phyloP scores from a whole-genome alignment of 2,329 filamentous ascomycete species.

The Raffaelea ambrosiae region DNA sequence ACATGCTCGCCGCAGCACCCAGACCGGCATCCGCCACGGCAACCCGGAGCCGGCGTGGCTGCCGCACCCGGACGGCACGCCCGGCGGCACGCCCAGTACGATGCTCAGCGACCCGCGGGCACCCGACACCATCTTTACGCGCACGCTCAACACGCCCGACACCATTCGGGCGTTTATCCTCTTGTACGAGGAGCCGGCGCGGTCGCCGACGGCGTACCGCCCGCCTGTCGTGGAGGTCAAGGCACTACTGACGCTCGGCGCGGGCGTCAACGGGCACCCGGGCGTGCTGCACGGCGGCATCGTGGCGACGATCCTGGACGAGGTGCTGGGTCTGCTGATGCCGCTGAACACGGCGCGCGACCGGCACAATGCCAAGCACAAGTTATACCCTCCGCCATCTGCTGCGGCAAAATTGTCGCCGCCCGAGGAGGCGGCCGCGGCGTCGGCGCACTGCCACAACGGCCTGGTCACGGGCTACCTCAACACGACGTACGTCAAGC shows the following conservation, averaged over 20 bases:
- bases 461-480: conserved; percentile 42
- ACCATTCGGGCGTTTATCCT: conserved; percentile 39
- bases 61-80: too few species aligned
- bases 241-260: conserved; percentile 32
- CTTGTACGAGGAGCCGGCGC: conserved; percentile 28
- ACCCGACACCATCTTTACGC: conserved; percentile 24
- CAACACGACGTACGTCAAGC: conserved; percentile 44
- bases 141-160: conserved; percentile 39
- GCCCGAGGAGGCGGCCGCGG: conserved; percentile 8
- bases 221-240: conserved; percentile 20
- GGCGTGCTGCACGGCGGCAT: conserved; percentile 49
- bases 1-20: conserved; percentile 32
- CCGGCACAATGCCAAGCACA: not conserved
- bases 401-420: not conserved
- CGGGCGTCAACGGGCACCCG: conserved; percentile 44
- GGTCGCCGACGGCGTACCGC: not conserved
- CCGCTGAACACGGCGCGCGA: conserved; percentile 25
- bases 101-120: conserved; percentile 1
- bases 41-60: not conserved
- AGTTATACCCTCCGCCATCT: not conserved
- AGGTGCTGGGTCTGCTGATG: conserved; percentile 43
- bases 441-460: conserved; percentile 11
- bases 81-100: not conserved
- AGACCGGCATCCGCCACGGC: conserved; percentile 19
- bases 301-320: conserved; percentile 49